Conservation (phyloP, 495 filamentous ascomycete genomes). For the Corynascus novoguineensis region DNA sequence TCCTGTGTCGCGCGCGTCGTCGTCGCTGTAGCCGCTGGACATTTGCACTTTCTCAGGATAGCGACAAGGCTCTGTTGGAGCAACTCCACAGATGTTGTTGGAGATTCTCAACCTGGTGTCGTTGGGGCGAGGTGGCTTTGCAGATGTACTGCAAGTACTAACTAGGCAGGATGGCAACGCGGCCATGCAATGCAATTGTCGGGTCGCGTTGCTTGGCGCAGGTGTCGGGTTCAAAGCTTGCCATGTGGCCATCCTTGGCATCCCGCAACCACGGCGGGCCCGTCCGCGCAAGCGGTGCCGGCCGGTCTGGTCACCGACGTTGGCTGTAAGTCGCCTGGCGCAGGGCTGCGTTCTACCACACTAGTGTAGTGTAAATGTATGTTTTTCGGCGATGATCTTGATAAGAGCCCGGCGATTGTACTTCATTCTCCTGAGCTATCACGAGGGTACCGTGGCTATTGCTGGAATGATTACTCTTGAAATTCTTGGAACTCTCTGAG, state of each 20-base stretch:
- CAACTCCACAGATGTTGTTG: background rate
- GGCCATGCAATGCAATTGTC: background rate
- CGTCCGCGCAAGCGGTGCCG: background rate
- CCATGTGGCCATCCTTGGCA: background rate
- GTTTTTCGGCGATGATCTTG: too few species aligned
- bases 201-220: background rate
- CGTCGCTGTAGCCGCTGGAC: background rate
- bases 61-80: background rate
- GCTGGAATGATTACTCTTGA: background rate
- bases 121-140: background rate
- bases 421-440: background rate
- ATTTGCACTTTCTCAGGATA: background rate
- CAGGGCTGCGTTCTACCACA: too few species aligned
- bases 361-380: background rate
- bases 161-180: background rate
- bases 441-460: background rate
- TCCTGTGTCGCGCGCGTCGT: background rate
- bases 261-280: conserved; percentile 6
- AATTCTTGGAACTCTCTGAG: background rate
- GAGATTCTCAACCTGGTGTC: background rate
- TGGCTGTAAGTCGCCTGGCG: too few species aligned
- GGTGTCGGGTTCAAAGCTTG: too few species aligned
- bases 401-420: too few species aligned
- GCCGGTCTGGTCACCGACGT: background rate
- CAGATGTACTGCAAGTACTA: background rate